Conservation (phyloP, 1,284 basidiomycete species). For the Peniophora sp. region DNA sequence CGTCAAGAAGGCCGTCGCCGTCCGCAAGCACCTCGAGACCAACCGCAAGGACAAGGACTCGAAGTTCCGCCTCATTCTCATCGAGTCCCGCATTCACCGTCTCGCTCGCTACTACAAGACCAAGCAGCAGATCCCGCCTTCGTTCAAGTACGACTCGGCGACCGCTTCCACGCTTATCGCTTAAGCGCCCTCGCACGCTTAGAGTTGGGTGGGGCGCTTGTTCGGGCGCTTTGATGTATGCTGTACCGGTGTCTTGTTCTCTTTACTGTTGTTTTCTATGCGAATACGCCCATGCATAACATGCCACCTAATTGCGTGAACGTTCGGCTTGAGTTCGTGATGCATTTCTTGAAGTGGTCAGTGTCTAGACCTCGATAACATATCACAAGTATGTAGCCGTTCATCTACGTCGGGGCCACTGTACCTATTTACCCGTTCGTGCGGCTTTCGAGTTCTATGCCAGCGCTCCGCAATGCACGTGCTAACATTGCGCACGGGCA, state of each 20-base stretch:
- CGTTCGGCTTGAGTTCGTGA: no score
- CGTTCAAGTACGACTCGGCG: conserved; percentile 95
- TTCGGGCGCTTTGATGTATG: no score
- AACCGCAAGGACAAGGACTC: conserved; percentile 99
- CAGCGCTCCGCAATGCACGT: no score
- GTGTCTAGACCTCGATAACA: no score
- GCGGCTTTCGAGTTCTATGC: no score
- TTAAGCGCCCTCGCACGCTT: conserved; percentile 28
- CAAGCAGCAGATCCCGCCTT: conserved; percentile 94
- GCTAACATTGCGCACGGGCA: no score
- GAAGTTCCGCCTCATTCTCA: conserved; percentile 97
- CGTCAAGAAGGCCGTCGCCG: conserved; percentile 99
- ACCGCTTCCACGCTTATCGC: conserved; percentile 85
- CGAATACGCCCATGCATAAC: conserved; percentile 1
- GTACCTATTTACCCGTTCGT: no score
- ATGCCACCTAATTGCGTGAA: not conserved
- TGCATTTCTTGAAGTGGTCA: no score
- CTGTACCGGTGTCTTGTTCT: not conserved
- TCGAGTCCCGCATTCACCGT: conserved; percentile 98
- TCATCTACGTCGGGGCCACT: no score
- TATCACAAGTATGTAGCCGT: no score
- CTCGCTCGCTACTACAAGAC: conserved; percentile 96
- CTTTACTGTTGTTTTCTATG: not conserved
- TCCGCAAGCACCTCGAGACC: conserved; percentile 97
- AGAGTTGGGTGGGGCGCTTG: not conserved